Evolutionary conservation across 148 eudicot genomes (phyloP), one percentile per base, ranked within the genome.

Genomic region (Dianthus caryophyllus): DNA sequence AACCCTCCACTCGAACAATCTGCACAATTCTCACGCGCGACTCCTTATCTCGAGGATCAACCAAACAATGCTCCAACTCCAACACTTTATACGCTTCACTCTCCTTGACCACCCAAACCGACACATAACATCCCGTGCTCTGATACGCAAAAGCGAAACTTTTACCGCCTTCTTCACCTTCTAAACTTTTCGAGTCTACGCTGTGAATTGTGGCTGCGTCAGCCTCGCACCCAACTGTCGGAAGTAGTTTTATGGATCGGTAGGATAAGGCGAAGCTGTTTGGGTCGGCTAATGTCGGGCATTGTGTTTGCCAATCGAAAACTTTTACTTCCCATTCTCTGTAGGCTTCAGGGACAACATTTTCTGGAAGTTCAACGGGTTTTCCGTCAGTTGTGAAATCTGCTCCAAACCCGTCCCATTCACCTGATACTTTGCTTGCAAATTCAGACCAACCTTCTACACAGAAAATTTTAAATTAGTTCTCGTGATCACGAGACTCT

Each of bases 141-240:
- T 82, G 92, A 65, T 83, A 94, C 0, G 82, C 97, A 63, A 88
- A 88, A 63, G 84, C 81, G 49, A 79, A 70, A 14, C 54, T 74
- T 2, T 52, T 70, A 9, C 14, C 68, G 61, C 51, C 75, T 43
- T 75, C 76, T 38, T 29, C 74, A 14, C 76, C 75, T 58, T 76
- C 78, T 25, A 86, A 44, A 38, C 39, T 73, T 69, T 83, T 88
- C 72, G 81, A 86, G 63, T 84, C 82, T 1, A 79, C 43, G 76
- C 39, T 80, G 61, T 88, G 71, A 54, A 71, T 63, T 55, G 99
- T 95, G 43, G 97, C 99, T 14, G 99, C 99, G 79, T 95, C 99
- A 9, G 99, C 99, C 77, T 95, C 99, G 71, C 99, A 95, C 12
- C 99, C 99, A 2, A 95, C 99, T 15, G 99, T 95, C 6, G 99